phyloP scores from a whole-genome alignment of 1,139 yeast species.

The Saccharomyces pastorianus region DNA sequence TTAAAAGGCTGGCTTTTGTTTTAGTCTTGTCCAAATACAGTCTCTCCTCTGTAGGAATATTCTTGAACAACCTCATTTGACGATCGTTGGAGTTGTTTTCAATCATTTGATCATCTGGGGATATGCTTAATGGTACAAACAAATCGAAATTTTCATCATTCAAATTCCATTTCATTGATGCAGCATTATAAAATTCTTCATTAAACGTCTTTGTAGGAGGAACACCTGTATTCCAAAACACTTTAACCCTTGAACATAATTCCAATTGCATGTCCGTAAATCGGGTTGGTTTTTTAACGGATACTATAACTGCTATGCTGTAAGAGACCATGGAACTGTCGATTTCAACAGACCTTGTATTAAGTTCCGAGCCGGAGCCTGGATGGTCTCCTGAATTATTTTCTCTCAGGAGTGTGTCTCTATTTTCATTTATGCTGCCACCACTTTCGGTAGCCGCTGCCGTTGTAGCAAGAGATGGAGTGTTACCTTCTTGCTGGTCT shows the following conservation, averaged over 20 bases:
- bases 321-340: conserved; percentile 46
- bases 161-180: conserved; percentile 42
- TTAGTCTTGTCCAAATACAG: conserved; percentile 18
- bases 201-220: conserved; percentile 37
- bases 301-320: conserved; percentile 26
- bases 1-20: conserved; percentile 12
- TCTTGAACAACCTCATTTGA: conserved; percentile 14
- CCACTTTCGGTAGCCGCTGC: not conserved
- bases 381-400: not conserved
- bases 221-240: conserved; percentile 52
- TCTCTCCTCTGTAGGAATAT: conserved; percentile 13
- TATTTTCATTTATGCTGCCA: not conserved
- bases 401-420: not conserved
- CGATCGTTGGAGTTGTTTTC: conserved; percentile 12
- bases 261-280: conserved; percentile 27
- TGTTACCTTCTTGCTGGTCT: not conserved
- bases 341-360: conserved; percentile 9
- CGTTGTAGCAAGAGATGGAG: not conserved
- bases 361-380: not conserved
- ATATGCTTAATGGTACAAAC: conserved; percentile 33
- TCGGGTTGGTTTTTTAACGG: conserved; percentile 23
- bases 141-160: conserved; percentile 40
- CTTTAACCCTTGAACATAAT: conserved; percentile 29
- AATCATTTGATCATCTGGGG: conserved; percentile 23
- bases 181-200: conserved; percentile 45